Base-by-base conservation (phyloP, 202 grass and related monocot species). In the Carex sylvatica region DNA sequence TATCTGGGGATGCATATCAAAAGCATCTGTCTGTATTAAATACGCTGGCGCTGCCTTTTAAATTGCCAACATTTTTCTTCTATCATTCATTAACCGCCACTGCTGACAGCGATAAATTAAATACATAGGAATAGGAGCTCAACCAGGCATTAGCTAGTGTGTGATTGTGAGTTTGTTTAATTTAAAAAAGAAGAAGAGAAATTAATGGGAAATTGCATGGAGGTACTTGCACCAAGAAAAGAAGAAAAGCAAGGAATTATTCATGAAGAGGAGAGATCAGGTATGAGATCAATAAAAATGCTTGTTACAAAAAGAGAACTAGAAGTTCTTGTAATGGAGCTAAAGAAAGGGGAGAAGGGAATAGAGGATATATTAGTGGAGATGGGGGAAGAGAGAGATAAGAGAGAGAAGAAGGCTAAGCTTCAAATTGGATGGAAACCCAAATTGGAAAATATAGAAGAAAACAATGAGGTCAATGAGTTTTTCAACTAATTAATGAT, bases 401-500 rank as follows among this genome's bases (percentile, higher is more conserved):
- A 65, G 79, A 81, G 24, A 82, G 31, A 61, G 19, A 67, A 63
- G 13, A 46, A n/a, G 15, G 7, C 44, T 24, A 69, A 82, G 14
- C 24, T 52, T 52, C 58, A 82, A 82, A 82, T 55, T 64, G 62
- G 80, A 18, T 82, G 80, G 80, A 82, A 82, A 42, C 80, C 80
- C 5, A 69, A 82, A 69, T 68, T 82, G 80, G 80, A 55, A 31
- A 67, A 52, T 6, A 82, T 82, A 51, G 63, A 82, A 82, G 80
- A 82, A 68, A 82, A 63, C 24, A 23, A 4, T 35, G 80, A 82
- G 80, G 80, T 82, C 26, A 68, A 53, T 40, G 24, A 82, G 18
- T 54, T 65, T 68, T 68, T 55, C 3, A 82, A 74, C 71, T 74
- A 31, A 22, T 24, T 22, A 62, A 59, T 78, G 8, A 18, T 19